phyloP scores from a whole-genome alignment of 371 early-diverging fungal species.

The Lichtheimia ramosa region DNA sequence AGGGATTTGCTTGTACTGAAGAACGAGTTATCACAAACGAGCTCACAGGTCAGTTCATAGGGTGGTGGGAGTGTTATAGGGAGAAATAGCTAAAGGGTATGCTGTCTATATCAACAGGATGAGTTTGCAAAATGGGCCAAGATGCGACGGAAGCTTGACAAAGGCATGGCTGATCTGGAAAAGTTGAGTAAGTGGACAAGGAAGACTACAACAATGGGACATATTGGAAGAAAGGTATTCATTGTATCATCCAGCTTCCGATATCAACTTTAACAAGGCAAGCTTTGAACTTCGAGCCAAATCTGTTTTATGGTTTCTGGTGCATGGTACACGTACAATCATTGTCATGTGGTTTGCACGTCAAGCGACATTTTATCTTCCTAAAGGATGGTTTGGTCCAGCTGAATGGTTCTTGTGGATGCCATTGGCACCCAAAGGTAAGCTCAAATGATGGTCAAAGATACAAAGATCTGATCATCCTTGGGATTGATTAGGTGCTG shows the following conservation, averaged over 20 bases:
- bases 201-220: background rate
- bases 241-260: constrained; percentile 44
- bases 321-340: constrained; percentile 71
- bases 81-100: background rate
- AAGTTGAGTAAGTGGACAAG: constrained; percentile 50
- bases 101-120: constrained; percentile 49
- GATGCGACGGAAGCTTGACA: constrained; percentile 82
- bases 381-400: constrained; percentile 85
- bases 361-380: constrained; percentile 80
- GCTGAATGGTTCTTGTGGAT: constrained; percentile 66
- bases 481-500: constrained; percentile 52
- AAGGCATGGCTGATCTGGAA: constrained; percentile 61
- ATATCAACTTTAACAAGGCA: constrained; percentile 65
- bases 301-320: constrained; percentile 66
- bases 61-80: background rate
- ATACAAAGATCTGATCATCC: constrained; percentile 1
- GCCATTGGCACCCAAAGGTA: constrained; percentile 82
- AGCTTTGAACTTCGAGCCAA: constrained; percentile 81
- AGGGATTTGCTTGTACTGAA: constrained; percentile 58
- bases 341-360: constrained; percentile 72
- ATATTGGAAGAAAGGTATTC: too few species aligned
- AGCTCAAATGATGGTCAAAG: background rate
- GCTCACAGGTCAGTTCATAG: constrained; percentile 56
- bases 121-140: constrained; percentile 97
- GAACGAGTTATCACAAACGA: constrained; percentile 61